Base-by-base conservation (phyloP, 805 yeast genomes). In the Zygotorulaspora chibaensis region DNA sequence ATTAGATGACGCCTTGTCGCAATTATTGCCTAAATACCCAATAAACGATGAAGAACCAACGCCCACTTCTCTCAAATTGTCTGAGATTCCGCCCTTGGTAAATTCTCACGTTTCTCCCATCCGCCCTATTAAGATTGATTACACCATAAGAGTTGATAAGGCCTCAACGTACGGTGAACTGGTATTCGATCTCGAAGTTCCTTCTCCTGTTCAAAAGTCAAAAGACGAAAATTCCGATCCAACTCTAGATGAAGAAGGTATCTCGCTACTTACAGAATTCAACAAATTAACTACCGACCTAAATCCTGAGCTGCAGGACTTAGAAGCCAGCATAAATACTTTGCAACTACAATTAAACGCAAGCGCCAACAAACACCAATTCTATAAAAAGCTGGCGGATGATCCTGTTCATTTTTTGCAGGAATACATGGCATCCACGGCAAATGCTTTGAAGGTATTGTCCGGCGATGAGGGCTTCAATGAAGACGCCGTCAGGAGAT, bases 391-490 rank as follows among this genome's bases (percentile, higher is more conserved):
- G 51, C 71, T 93, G 48, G 73, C 86, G 34, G 75, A 83, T 38
- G 81, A 90, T 58, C 98, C 99, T 0, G 83, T 81, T 3, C 74
- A 74, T 18, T 87, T 88, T 56, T 68, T 93, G 54, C 73, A 82
- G 45, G 75, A 79, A 42, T 86, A 96, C 77, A 72, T 82, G 50
- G 84, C 81, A 36, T 83, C 88, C 36, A 95, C 93, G 64, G 74
- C 88, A 12, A 87, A 88, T 48, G 86, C 91, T 39, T 74, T 93
- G 59, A 89, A 85, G 67, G 85, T 91, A 11, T 73, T 93, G 52
- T 78, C 88, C 48, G 89, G 96, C 53, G 98, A 93, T 57, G 93
- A 86, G 56, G 91, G 90, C 8, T 85, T 82, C 66, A 83, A 82
- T 61, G 97, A 91, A 68, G 97, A 90, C 61, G 73, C 79, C 16